phyloP scores from a whole-genome alignment of 768 basidiomycete species.

The Boletus tylopilopsis region DNA sequence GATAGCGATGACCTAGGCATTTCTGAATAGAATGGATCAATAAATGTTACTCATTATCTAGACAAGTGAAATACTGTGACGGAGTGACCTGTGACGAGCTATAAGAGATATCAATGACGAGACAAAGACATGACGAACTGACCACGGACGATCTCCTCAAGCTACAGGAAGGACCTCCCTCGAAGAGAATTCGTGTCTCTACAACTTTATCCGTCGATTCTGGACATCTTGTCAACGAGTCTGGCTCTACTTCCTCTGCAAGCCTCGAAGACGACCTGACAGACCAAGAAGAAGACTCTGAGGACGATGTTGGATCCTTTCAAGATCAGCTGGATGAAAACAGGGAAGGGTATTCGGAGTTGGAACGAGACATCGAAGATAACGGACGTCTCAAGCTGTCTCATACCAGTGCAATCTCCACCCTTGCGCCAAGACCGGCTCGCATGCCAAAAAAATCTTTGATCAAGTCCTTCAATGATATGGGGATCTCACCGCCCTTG shows the following conservation, averaged over 20 bases:
- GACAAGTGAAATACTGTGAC: not conserved
- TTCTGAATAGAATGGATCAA: not conserved
- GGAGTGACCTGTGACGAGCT: not conserved
- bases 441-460: slow-evolving; percentile 6
- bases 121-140: slow-evolving; percentile 19
- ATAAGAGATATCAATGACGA: slow-evolving; percentile 8
- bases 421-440: slow-evolving; percentile 5
- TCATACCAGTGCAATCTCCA: slow-evolving; percentile 19
- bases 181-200: slow-evolving; percentile 33
- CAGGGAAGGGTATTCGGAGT: not conserved
- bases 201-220: slow-evolving; percentile 1
- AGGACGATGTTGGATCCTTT: slow-evolving; percentile 9
- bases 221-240: not conserved
- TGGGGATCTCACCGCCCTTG: slow-evolving; percentile 60
- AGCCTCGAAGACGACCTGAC: slow-evolving; percentile 9
- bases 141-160: slow-evolving; percentile 48
- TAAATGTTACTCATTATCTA: not conserved
- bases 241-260: slow-evolving; percentile 5
- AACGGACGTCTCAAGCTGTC: slow-evolving; percentile 18
- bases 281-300: slow-evolving; percentile 20
- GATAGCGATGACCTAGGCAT: not conserved
- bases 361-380: slow-evolving; percentile 6
- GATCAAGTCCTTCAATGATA: slow-evolving; percentile 44
- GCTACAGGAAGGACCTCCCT: slow-evolving; percentile 39
- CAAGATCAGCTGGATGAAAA: slow-evolving; percentile 3